Evolutionary conservation across 2,329 filamentous ascomycete genomes (phyloP).

Genomic region (Tricladium varicosporioides): DNA sequence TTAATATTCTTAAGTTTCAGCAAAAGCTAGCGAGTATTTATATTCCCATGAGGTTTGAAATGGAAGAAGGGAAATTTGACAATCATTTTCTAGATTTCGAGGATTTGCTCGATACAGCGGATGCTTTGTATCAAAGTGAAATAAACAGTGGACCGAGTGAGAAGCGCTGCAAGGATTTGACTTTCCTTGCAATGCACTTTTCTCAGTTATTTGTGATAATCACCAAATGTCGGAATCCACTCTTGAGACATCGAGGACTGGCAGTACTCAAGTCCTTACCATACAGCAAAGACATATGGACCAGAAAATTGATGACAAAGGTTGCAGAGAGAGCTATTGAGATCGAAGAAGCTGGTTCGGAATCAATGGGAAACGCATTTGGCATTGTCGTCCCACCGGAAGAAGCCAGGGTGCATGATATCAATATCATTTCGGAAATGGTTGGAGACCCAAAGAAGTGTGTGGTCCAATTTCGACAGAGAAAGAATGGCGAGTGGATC

Average conservation of each 20-base stretch:
- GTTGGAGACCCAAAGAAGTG: neutral
- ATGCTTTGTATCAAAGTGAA: neutral
- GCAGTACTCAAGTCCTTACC: neutral
- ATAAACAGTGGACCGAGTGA: neutral
- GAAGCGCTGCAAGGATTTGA: neutral
- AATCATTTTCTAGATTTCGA: neutral
- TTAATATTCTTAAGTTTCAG: neutral
- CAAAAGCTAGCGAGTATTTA: neutral
- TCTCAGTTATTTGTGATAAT: neutral
- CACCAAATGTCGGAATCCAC: constrained; percentile 2
- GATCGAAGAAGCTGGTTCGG: neutral
- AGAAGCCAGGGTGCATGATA: neutral
- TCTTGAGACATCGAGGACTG: neutral
- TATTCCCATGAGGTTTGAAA: neutral
- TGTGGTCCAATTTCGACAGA: neutral
- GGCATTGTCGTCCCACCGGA: neutral
- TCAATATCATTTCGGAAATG: neutral
- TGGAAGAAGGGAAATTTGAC: neutral
- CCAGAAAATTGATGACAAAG: neutral
- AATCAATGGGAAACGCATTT: neutral
- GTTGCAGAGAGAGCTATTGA: constrained; percentile 1
- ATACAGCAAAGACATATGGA: neutral
- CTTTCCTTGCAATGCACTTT: neutral
- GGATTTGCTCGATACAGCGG: neutral
- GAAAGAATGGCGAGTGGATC: neutral